phyloP scores from a whole-genome alignment of 768 basidiomycete species.

The Phaeotremella fagi region DNA sequence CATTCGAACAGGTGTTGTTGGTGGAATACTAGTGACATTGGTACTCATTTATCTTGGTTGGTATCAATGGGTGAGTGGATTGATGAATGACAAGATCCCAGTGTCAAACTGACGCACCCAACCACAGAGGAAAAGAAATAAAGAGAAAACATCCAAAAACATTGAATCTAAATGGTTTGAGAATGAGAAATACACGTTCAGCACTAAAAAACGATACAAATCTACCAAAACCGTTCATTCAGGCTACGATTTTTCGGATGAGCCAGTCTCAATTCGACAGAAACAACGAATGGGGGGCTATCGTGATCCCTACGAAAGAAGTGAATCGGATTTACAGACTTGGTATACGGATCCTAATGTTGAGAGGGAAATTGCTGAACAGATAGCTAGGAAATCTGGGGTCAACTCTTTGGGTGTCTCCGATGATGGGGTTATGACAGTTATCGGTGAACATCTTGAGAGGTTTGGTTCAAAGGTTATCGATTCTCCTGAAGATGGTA shows the following conservation, averaged over 20 bases:
- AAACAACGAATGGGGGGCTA: too few relatives aligned
- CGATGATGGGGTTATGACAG: too few relatives aligned
- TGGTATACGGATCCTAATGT: too few relatives aligned
- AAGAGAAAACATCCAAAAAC: neutral
- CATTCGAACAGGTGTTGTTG: constrained; percentile 9
- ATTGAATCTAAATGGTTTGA: neutral
- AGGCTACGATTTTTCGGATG: neutral
- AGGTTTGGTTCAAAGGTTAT: too few relatives aligned
- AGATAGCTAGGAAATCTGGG: too few relatives aligned
- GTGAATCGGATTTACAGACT: too few relatives aligned
- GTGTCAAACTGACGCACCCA: neutral
- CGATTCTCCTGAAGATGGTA: too few relatives aligned
- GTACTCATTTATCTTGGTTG: constrained; percentile 3
- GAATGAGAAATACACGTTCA: neutral
- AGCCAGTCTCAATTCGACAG: neutral
- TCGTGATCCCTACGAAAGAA: too few relatives aligned
- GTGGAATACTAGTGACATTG: constrained; percentile 1
- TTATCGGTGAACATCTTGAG: too few relatives aligned
- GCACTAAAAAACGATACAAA: neutral
- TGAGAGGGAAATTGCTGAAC: too few relatives aligned
- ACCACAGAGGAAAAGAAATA: neutral
- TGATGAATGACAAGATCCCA: neutral
- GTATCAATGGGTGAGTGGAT: constrained; percentile 10
- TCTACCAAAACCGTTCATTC: neutral
- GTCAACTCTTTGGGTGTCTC: too few relatives aligned